phyloP scores from a whole-genome alignment of 2,329 filamentous ascomycete species.

The Tympanopsis confertula region DNA sequence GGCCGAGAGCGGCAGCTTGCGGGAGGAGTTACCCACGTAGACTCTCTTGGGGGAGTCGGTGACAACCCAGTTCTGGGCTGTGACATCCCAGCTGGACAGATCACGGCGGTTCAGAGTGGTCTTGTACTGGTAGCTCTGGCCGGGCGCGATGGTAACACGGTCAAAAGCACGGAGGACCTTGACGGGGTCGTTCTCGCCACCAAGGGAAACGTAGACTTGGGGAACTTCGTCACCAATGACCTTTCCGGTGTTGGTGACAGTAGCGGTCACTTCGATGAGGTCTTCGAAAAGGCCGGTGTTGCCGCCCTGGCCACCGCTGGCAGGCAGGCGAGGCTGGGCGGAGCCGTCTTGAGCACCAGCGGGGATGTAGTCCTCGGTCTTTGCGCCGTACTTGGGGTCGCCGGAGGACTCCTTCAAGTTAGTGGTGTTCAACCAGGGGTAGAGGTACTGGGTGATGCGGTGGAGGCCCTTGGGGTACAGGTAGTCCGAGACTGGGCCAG shows the following conservation, averaged over 20 bases:
- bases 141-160: conserved; percentile 37
- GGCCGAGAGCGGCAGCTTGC: conserved; percentile 41
- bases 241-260: conserved; percentile 38
- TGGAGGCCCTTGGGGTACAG: conserved; percentile 40
- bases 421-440: conserved; percentile 41
- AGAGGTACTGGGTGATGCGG: conserved; percentile 46
- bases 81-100: conserved; percentile 39
- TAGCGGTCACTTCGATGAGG: conserved; percentile 33
- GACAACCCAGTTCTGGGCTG: conserved; percentile 36
- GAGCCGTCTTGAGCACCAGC: conserved; percentile 3
- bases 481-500: conserved; percentile 32
- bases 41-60: conserved; percentile 36
- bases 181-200: conserved; percentile 38
- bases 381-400: not conserved
- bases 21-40: conserved; percentile 41
- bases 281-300: conserved; percentile 49
- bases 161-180: conserved; percentile 43
- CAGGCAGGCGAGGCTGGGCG: conserved; percentile 32
- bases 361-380: not conserved
- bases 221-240: conserved; percentile 39
- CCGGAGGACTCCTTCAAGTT: conserved; percentile 7
- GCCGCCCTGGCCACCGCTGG: conserved; percentile 43
- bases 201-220: conserved; percentile 43
- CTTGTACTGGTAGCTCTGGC: conserved; percentile 21
- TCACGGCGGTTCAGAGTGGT: conserved; percentile 37